Base-by-base conservation (phyloP, 169 alveolate species). In the Eimeria necatrix region DNA sequence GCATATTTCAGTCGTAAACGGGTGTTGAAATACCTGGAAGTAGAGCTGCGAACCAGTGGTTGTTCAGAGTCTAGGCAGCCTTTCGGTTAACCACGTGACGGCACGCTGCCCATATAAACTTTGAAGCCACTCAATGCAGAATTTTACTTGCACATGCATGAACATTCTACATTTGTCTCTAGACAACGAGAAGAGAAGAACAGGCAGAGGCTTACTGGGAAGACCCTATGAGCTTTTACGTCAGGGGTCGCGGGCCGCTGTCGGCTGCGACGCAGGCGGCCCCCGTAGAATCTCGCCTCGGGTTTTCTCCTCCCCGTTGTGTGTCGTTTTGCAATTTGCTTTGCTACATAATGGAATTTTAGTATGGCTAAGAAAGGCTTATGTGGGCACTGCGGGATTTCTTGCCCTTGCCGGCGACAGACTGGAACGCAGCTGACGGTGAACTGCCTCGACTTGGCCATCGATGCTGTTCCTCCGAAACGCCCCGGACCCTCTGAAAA, bases 231-330 rank as follows among this genome's bases (percentile, higher is more conserved):
- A 0, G 41, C 41, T 32, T 32, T 74, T 32, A 46, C 5, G 41
- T 41, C 85, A 7, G 32, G 59, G 85, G 85, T 74, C 60, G 61
- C 85, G 22, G 85, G 22, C 60, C 16, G 61, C 26, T 32, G 85
- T 74, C 85, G 85, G 85, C 60, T 74, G 85, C 85, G 85, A 10
- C 32, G 53, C 59, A 46, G 22, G 85, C 85, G 85, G 85, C 59
- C 59, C 12, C 59, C 26, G 59, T 9, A 16, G 85, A 46, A 10
- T 32, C 41, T 32, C 41, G 41, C 41, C 41, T 32, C 2, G 41
- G 41, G 41, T 32, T 32, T 12, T 70, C 49, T 70, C 16, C 80
- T 70, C 16, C 80, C 41, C 16, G 41, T 46, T 74, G 60, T 41
- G 22, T 74, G 26, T 10, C 9, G 32, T 48, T 8, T 74, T 73